These are phyloP conservation scores for Lactarius psammicola DNA, from an alignment of 768 basidiomycete species.

Conservation along the genomic window DNA sequence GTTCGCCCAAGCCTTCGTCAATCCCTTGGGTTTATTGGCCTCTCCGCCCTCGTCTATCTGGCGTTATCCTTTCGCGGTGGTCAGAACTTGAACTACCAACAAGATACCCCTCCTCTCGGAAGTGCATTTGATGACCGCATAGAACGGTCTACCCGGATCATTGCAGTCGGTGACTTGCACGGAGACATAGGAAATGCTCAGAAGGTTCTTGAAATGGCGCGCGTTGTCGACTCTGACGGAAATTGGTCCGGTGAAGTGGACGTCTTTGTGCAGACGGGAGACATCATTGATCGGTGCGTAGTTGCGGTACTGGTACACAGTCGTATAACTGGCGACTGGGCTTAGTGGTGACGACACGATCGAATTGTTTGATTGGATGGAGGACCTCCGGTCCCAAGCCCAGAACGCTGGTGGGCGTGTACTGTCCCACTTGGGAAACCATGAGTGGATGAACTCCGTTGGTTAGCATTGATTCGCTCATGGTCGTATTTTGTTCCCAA, in stretches of 20 bases:
- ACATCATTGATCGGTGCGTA: constrained; percentile 85
- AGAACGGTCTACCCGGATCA: constrained; percentile 48
- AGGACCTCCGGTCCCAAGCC: constrained; percentile 76
- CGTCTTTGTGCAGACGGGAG: constrained; percentile 92
- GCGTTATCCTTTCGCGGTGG: neutral
- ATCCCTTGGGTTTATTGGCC: constrained; percentile 8
- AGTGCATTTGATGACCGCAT: neutral
- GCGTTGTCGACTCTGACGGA: constrained; percentile 66
- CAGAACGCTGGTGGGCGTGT: constrained; percentile 64
- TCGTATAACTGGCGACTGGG: neutral
- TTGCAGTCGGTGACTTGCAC: constrained; percentile 91
- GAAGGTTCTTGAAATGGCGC: constrained; percentile 75
- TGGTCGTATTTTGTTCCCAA: constrained; percentile 2
- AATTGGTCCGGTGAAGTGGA: constrained; percentile 83
- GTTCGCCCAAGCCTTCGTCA: constrained; percentile 28
- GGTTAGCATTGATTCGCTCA: constrained; percentile 41
- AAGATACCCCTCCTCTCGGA: neutral
- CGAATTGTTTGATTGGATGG: constrained; percentile 81
- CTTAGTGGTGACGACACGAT: constrained; percentile 88
- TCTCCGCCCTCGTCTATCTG: constrained; percentile 4
- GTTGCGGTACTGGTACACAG: neutral
- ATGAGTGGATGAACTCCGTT: constrained; percentile 93
- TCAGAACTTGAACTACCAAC: neutral
- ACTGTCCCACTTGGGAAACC: constrained; percentile 84
- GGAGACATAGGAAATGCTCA: constrained; percentile 82